Conservation (phyloP, 148 eudicot genomes). For the Camellia sinensis region DNA sequence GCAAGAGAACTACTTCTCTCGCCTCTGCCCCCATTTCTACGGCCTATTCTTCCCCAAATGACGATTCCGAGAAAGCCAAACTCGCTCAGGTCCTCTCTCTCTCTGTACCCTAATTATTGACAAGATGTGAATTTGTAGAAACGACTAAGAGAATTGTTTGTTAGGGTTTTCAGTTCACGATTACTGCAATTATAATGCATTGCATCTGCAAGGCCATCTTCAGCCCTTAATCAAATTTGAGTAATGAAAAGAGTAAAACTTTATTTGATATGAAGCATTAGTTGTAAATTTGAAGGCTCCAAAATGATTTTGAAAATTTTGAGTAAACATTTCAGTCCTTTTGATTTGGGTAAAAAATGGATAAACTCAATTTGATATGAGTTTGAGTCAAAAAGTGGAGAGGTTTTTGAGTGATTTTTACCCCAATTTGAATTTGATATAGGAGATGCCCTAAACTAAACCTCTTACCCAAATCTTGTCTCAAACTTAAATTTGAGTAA, state of each 20-base stretch:
- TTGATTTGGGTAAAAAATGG: not conserved
- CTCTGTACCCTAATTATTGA: not conserved
- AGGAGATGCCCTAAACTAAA: no score
- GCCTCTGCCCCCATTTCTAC: conserved; percentile 49
- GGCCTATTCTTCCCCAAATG: conserved; percentile 37
- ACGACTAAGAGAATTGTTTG: not conserved
- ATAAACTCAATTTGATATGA: no score
- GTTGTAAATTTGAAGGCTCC: not conserved
- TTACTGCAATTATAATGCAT: not conserved
- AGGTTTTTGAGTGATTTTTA: no score
- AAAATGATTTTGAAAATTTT: no score
- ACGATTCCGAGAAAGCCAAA: conserved; percentile 71
- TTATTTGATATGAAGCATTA: not conserved
- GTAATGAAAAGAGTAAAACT: not conserved
- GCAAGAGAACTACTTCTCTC: conserved; percentile 10
- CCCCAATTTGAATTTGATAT: no score
- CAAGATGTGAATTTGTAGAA: not conserved
- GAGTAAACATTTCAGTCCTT: no score
- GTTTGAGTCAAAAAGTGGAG: no score
- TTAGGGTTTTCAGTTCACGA: not conserved
- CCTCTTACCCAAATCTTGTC: no score
- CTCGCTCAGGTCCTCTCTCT: conserved; percentile 61
- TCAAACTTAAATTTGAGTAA: no score
- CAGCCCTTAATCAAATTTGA: not conserved
- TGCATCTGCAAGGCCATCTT: not conserved